phyloP scores from a whole-genome alignment of 2,329 filamentous ascomycete species.

The Xylogone sp. region DNA sequence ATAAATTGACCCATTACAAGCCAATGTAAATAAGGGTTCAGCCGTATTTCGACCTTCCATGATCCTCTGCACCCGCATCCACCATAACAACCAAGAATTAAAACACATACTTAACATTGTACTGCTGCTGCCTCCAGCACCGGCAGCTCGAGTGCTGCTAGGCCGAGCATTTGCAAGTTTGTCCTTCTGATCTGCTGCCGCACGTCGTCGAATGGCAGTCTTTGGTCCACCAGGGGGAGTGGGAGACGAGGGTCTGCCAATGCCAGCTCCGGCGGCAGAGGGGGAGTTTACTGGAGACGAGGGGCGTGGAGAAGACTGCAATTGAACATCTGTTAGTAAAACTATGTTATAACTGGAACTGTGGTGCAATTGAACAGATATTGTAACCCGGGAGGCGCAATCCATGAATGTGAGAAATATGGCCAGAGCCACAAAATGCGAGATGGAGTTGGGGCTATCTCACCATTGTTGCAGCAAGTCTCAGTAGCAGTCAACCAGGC shows the following conservation, averaged over 20 bases:
- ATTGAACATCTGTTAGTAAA: conserved; percentile 5
- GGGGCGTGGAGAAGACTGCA: conserved; percentile 33
- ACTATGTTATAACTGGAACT: background rate
- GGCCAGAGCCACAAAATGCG: background rate
- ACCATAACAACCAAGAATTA: conserved; percentile 3
- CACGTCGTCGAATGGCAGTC: conserved; percentile 91
- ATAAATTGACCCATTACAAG: background rate
- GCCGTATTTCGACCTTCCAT: too few species aligned
- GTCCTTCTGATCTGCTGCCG: conserved; percentile 95
- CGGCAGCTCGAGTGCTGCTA: conserved; percentile 86
- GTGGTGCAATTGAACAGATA: conserved; percentile 1
- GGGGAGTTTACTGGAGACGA: conserved; percentile 55
- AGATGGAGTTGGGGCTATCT: background rate
- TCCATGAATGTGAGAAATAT: background rate
- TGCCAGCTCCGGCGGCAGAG: conserved; percentile 48
- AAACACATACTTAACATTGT: conserved; percentile 90
- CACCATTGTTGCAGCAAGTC: background rate
- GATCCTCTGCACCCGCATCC: too few species aligned
- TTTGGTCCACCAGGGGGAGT: conserved; percentile 90
- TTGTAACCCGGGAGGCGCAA: too few species aligned
- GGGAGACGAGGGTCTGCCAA: conserved; percentile 80
- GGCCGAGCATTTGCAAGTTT: conserved; percentile 92
- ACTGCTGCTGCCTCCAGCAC: conserved; percentile 92
- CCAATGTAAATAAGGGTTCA: background rate
- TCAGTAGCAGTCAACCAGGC: background rate